A percentile compares a stretch with the other conserved stretches of the same genome.
Conservation (phyloP, 1,139 yeast species). For the Magnusiomyces tetraspermus region DNA sequence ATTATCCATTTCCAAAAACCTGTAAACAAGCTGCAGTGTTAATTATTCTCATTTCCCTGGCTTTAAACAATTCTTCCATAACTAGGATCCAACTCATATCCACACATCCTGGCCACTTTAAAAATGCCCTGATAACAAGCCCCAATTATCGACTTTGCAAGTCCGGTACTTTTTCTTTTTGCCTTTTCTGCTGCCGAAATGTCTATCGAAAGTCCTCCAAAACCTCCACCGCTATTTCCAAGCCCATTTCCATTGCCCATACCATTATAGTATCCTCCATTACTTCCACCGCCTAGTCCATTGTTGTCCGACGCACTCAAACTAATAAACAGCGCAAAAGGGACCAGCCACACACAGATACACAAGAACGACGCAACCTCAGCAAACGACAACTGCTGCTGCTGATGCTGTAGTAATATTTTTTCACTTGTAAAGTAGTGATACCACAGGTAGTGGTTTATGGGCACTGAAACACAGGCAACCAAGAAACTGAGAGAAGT, state of each 20-base stretch:
- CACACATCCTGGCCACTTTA: slow-evolving; percentile 44
- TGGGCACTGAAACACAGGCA: slow-evolving; percentile 62
- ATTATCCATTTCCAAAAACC: no score
- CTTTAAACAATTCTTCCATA: slow-evolving; percentile 1
- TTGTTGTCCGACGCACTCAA: slow-evolving; percentile 87
- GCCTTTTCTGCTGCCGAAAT: slow-evolving; percentile 29
- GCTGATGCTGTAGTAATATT: slow-evolving; percentile 35
- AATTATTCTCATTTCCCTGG: no score
- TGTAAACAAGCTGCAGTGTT: no score
- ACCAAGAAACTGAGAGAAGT: slow-evolving; percentile 60
- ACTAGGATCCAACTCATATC: slow-evolving; percentile 51
- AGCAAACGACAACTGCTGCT: slow-evolving; percentile 69
- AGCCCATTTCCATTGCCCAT: no score
- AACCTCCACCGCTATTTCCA: no score
- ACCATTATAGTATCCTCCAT: no score
- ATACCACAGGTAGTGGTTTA: slow-evolving; percentile 88
- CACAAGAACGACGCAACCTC: slow-evolving; percentile 95
- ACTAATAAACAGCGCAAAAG: slow-evolving; percentile 85
- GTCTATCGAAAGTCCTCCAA: no score
- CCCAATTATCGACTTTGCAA: slow-evolving; percentile 61
- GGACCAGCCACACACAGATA: slow-evolving; percentile 85
- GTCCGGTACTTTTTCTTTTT: slow-evolving; percentile 39
- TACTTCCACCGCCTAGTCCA: no score
- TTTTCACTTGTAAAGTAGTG: slow-evolving; percentile 65
- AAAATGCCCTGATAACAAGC: slow-evolving; percentile 43